Percentiles rank a stretch among this genome's conserved stretches.
These are phyloP conservation scores for Pythium plurisporium DNA, from an alignment of 352 stramenopile genomes.

Conservation along the genomic window DNA sequence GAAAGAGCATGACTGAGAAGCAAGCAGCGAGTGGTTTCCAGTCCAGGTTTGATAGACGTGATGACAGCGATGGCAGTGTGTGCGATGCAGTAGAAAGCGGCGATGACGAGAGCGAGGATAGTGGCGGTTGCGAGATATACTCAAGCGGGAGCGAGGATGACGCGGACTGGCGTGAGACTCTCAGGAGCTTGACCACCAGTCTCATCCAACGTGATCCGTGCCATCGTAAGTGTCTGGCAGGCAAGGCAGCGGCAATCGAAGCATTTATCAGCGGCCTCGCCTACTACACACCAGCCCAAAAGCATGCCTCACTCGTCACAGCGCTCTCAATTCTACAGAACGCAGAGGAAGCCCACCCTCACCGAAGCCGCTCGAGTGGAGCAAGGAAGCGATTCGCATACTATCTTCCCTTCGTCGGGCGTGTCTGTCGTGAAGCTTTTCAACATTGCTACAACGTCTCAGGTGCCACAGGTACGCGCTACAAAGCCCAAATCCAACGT, in stretches of 20 bases:
- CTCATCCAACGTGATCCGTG: background rate
- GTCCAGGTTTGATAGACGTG: too few relatives aligned
- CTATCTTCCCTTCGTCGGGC: background rate
- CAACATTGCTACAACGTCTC: conserved; percentile 2
- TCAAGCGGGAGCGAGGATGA: too few relatives aligned
- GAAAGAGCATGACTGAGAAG: too few relatives aligned
- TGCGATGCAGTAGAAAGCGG: too few relatives aligned
- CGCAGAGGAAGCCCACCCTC: background rate
- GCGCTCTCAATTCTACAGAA: background rate
- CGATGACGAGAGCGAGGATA: too few relatives aligned
- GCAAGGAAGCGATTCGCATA: conserved; percentile 1
- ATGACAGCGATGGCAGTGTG: too few relatives aligned
- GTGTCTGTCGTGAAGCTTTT: background rate
- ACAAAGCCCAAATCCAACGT: background rate
- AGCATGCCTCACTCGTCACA: background rate
- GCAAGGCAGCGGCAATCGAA: background rate
- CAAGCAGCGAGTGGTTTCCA: too few relatives aligned
- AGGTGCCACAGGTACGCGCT: background rate
- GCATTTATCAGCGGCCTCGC: background rate
- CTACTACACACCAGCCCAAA: background rate
- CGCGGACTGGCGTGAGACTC: too few relatives aligned
- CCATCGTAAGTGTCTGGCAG: background rate
- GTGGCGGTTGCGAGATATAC: too few relatives aligned
- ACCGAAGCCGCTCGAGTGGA: background rate
- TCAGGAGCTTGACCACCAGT: too few relatives aligned